Base-by-base conservation (phyloP, 108 stramenopile genomes). In the Thalassiosira profunda region DNA sequence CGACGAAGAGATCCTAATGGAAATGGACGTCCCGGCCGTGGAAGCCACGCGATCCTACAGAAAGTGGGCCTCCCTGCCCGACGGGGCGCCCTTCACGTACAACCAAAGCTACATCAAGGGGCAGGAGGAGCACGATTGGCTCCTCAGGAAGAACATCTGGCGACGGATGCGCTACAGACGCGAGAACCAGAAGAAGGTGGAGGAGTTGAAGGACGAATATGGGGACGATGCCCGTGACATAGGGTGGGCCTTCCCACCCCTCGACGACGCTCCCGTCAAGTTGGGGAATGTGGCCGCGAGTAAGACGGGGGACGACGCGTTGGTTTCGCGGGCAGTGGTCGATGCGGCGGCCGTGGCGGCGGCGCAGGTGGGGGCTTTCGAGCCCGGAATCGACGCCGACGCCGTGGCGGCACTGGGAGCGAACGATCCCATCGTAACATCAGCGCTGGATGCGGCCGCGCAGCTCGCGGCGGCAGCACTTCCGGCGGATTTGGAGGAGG, bases 21-120 rank as follows among this genome's bases (percentile, higher is more conserved):
- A 89, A 63, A 92, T 92, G 90, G 91, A 92, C 53, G 76, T 82
- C 1, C 47, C 64, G 1, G 94, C 94, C 2, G 91, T 95, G 1
- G 86, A 87, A 69, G 87, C 88, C 3, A 95, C 94, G 21, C 73
- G 91, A 18, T 88, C 91, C n/a, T 95, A 92, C 53, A 56, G 64
- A 26, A 53, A 76, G 11, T 95, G 94, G 94, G 20, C 63, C 34
- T 59, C 59, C 17, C 44, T 92, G 51, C n/a, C 70, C 4, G 67
- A 83, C 29, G 94, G 94, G 17, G 67, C 72, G 10, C 60, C 69
- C 46, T 88, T 92, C 60, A 37, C 49, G 1, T 95, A 95, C 84
- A 95, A 95, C 70, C 94, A 95, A 71, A 89, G 75, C n/a, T 95
- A 95, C 62, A 65, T 68, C 38, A 93, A 91, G 67, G 94, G 94